These are phyloP conservation scores for Penicillium concentricum DNA, from an alignment of 2,329 filamentous ascomycete species.

Conservation along the genomic window DNA sequence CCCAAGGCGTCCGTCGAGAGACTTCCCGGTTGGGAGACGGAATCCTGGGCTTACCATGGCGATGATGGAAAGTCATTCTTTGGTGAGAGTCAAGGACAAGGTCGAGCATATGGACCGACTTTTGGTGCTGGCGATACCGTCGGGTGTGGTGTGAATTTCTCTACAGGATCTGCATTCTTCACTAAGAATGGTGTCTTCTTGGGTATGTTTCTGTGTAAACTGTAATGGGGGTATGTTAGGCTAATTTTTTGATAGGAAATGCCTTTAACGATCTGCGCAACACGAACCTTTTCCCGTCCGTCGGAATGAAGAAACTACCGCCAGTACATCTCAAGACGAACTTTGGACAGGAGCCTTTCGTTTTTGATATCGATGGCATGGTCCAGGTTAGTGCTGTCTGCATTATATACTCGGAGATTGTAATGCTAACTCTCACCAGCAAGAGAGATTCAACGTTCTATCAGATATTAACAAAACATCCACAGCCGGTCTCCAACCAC, in stretches of 20 bases:
- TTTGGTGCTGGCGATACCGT: conserved; percentile 61
- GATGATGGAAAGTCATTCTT: conserved; percentile 65
- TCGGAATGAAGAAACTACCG: conserved; percentile 64
- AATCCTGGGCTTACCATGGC: conserved; percentile 66
- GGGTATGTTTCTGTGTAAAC: conserved; percentile 42
- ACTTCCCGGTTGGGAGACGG: conserved; percentile 64
- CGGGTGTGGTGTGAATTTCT: conserved; percentile 65
- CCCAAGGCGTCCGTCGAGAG: conserved; percentile 59
- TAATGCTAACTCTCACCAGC: conserved; percentile 43
- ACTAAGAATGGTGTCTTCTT: conserved; percentile 62
- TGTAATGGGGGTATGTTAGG: background rate
- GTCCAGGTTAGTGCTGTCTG: conserved; percentile 61
- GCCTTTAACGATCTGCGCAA: conserved; percentile 48
- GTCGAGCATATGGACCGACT: conserved; percentile 59
- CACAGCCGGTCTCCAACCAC: conserved; percentile 61
- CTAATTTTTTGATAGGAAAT: conserved; percentile 51
- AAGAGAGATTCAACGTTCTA: conserved; percentile 60
- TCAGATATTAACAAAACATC: conserved; percentile 60
- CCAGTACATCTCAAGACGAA: conserved; percentile 60
- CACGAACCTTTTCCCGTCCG: conserved; percentile 52
- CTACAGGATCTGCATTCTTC: conserved; percentile 61
- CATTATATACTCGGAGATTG: background rate
- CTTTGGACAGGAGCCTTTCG: conserved; percentile 71
- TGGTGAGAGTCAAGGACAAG: conserved; percentile 54
- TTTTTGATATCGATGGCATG: conserved; percentile 87